These are phyloP conservation scores for Trametes elegans DNA, from an alignment of 768 basidiomycete genomes.

Conservation along the genomic window DNA sequence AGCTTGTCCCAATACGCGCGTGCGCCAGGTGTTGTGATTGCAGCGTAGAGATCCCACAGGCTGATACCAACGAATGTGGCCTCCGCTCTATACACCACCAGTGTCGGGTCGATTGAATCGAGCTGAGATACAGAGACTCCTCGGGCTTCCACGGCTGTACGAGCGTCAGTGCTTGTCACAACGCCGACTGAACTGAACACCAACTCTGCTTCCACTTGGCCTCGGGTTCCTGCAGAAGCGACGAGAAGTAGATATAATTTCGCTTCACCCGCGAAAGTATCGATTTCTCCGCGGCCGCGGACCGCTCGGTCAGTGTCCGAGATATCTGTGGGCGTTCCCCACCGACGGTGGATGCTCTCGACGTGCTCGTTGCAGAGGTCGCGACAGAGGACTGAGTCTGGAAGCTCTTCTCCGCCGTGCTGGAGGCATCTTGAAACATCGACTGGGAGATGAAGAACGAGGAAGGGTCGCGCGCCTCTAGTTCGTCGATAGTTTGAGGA, in stretches of 20 bases:
- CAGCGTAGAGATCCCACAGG: constrained; percentile 91
- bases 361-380: constrained; percentile 42
- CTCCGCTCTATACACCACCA: constrained; percentile 94
- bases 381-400: constrained; percentile 60
- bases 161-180: not conserved
- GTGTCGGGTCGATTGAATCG: constrained; percentile 94
- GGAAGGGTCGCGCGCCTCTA: constrained; percentile 67
- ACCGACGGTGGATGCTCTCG: constrained; percentile 24
- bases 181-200: constrained; percentile 27
- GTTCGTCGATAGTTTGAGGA: constrained; percentile 60
- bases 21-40: constrained; percentile 84
- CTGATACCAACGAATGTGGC: constrained; percentile 96
- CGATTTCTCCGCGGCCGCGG: constrained; percentile 69
- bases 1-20: constrained; percentile 85
- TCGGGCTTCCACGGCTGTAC: constrained; percentile 71
- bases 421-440: constrained; percentile 72
- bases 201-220: constrained; percentile 93
- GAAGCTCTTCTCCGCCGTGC: constrained; percentile 66
- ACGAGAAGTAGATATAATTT: constrained; percentile 98
- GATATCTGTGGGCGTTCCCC: constrained; percentile 34
- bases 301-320: constrained; percentile 42
- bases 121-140: constrained; percentile 95
- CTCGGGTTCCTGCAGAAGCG: constrained; percentile 93
- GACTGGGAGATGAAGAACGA: constrained; percentile 57
- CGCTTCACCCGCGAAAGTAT: constrained; percentile 85